Conservation (phyloP, 1,139 yeast species). For the Blastobotrys elegans region DNA sequence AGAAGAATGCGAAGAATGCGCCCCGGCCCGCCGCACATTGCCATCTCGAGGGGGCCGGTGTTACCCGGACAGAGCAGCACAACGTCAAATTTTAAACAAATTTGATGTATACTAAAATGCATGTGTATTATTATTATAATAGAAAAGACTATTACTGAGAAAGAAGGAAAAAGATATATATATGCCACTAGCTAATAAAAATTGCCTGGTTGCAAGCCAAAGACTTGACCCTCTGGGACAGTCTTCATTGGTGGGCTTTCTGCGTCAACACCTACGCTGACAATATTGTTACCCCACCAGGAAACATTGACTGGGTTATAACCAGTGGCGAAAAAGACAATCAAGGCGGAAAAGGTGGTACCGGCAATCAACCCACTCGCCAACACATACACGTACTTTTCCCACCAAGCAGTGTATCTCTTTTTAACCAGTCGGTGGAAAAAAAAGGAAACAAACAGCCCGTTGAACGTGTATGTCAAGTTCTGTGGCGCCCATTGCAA, state of each 20-base stretch:
- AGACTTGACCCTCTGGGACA: constrained; percentile 14
- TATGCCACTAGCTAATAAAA: constrained; percentile 8
- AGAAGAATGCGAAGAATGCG: too few species aligned
- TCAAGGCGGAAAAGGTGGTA: constrained; percentile 30
- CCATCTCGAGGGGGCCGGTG: too few species aligned
- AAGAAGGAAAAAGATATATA: too few species aligned
- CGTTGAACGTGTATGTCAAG: constrained; percentile 47
- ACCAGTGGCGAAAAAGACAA: constrained; percentile 54
- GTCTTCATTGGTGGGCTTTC: constrained; percentile 18
- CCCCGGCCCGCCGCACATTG: too few species aligned
- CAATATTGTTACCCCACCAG: constrained; percentile 60
- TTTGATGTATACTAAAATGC: too few species aligned
- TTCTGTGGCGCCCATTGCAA: constrained; percentile 47
- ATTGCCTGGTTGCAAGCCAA: constrained; percentile 11
- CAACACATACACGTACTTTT: constrained; percentile 50
- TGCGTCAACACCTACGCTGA: constrained; percentile 43
- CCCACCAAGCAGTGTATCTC: constrained; percentile 47
- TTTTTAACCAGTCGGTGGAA: constrained; percentile 52
- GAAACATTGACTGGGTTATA: constrained; percentile 36
- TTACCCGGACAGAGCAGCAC: too few species aligned
- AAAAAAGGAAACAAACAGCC: constrained; percentile 44
- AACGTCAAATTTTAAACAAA: too few species aligned
- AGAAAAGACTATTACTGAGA: too few species aligned
- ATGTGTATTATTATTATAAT: too few species aligned
- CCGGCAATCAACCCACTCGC: constrained; percentile 56